Percentiles rank a stretch among this genome's conserved stretches.
Conservation (phyloP, 2,329 filamentous ascomycete genomes). For the Fusarium veterinarium region DNA sequence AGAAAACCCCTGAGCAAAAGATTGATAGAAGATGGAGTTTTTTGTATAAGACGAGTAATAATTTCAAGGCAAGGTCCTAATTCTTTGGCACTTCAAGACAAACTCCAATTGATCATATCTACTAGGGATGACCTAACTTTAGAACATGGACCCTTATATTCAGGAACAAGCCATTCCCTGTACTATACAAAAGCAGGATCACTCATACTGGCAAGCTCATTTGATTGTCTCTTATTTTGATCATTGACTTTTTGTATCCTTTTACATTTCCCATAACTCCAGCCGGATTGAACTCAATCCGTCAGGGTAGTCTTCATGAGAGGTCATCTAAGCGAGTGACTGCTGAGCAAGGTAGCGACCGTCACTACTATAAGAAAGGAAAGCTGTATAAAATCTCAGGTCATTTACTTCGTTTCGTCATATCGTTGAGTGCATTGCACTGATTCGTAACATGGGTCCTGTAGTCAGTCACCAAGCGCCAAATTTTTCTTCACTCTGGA, state of each 20-base stretch:
- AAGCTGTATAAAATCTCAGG: constrained; percentile 37
- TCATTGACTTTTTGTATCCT: constrained; percentile 25
- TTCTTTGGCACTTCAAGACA: neutral
- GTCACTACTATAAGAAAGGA: constrained; percentile 36
- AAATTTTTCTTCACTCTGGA: constrained; percentile 26
- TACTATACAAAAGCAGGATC: neutral
- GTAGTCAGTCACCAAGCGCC: constrained; percentile 18
- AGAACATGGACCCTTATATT: neutral
- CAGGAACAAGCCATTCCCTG: neutral
- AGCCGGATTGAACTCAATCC: constrained; percentile 13
- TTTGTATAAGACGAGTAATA: too few relatives aligned
- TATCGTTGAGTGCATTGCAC: constrained; percentile 37
- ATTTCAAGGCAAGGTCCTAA: too few relatives aligned
- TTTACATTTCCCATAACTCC: constrained; percentile 18
- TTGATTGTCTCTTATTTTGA: constrained; percentile 9
- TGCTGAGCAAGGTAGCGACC: constrained; percentile 30
- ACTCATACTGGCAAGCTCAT: neutral
- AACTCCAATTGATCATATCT: neutral
- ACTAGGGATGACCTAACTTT: neutral
- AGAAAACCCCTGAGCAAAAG: neutral
- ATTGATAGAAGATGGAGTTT: neutral
- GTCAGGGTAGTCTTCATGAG: constrained; percentile 15
- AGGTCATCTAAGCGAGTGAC: constrained; percentile 39
- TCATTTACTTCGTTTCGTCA: constrained; percentile 47
- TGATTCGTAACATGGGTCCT: constrained; percentile 33